Base-by-base conservation (phyloP, 768 basidiomycete genomes). In the Trametes sanguinea region DNA sequence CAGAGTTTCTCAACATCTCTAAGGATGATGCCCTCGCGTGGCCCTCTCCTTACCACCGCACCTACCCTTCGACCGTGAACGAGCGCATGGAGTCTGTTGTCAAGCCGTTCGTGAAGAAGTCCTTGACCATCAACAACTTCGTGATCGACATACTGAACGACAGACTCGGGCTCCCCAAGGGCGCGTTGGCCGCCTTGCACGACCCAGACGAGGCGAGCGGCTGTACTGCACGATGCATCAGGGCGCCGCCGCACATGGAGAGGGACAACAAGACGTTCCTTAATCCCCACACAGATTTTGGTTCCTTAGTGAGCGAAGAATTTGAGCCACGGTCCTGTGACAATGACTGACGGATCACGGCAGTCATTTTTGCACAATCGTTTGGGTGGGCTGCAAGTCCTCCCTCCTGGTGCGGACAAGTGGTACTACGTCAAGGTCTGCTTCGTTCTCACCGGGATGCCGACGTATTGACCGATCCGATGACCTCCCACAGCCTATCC, bases 311-410 rank as follows among this genome's bases (percentile, higher is more conserved):
- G 30, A 58, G 68, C 39, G 2, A 37, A 37, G 2, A 44, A 22
- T 27, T 27, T 35, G 8, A 1, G 6, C 9, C 2, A 2, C 51
- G 0, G 47, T 2, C n/a, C 9, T 35, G 13, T 17, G 16, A 1
- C 8, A 4, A 29, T n/a, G 5, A 3, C 35, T 44, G 14, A 59
- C 45, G 16, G 2, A n/a, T 9, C 9, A 33, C 5, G 22, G 8
- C 60, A 86, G 83, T 85, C 86, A 0, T 84, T 89, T 75, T 74
- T 90, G 59, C 86, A 89, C 67, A 90, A 89, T 68, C 80, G 79
- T 2, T 80, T 89, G 0, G 88, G 89, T 3, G 89, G 89, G 0
- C 75, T 90, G 3, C 89, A 90, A 62, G 87, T 90, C 0, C 76
- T 88, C 50, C 80, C 81, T 0, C 87, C 86, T 1, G 86, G 84